Conservation (phyloP, 192 early-diverging fungal genomes). For the Gigaspora rosea region DNA sequence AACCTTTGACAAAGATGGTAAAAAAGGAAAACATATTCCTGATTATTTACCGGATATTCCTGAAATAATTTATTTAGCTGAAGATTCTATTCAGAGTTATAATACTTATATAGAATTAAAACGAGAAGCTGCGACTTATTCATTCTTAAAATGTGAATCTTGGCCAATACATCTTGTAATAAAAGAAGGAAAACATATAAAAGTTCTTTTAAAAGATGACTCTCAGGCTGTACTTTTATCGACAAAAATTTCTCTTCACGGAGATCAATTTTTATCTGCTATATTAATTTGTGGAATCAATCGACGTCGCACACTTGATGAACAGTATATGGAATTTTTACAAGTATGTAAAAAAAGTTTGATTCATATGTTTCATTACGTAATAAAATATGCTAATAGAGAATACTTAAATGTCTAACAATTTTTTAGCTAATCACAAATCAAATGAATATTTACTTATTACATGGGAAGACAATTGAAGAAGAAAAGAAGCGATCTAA, state of each 20-base stretch:
- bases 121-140: neutral
- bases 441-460: slow-evolving; percentile 38
- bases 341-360: neutral
- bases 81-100: neutral
- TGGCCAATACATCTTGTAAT: too few species aligned
- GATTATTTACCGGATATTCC: neutral
- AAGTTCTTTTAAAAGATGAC: too few species aligned
- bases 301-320: neutral
- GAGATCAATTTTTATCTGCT: too few species aligned
- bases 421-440: slow-evolving; percentile 32
- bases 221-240: too few species aligned
- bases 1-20: slow-evolving; percentile 17
- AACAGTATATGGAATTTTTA: slow-evolving; percentile 36
- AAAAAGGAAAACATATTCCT: slow-evolving; percentile 1
- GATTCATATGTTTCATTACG: neutral
- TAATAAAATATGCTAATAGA: neutral
- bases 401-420: too few species aligned
- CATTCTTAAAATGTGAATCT: too few species aligned
- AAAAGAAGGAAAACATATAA: too few species aligned
- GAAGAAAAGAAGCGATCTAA: slow-evolving; percentile 41
- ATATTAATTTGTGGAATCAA: too few species aligned
- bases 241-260: too few species aligned
- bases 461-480: slow-evolving; percentile 40
- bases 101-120: too few species aligned
- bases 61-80: neutral